A percentile compares a stretch with the other conserved stretches of the same genome.
phyloP scores from a whole-genome alignment of 345 rosid genomes.

The Camelina hispida region DNA sequence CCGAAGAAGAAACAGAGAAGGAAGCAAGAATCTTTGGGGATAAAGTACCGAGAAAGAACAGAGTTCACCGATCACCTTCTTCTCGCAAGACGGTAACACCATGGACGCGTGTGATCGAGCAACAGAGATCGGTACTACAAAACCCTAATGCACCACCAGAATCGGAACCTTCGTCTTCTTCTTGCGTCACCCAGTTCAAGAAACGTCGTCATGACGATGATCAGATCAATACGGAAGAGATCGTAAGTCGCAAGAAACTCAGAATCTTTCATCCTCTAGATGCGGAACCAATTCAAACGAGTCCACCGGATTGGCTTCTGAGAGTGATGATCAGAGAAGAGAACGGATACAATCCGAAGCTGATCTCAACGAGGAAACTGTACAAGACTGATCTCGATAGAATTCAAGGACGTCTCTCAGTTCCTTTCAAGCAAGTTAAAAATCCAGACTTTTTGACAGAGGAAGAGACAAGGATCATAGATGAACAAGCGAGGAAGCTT shows the following conservation, averaged over 20 bases:
- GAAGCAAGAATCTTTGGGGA: not conserved
- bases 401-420: not conserved
- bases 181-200: not conserved
- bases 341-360: constrained; percentile 4
- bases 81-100: not conserved
- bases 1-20: not conserved
- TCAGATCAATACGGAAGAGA: not conserved
- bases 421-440: constrained; percentile 4
- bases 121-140: not conserved
- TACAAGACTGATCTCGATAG: not conserved
- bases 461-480: not conserved
- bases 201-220: not conserved
- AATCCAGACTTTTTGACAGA: constrained; percentile 6
- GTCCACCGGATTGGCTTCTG: constrained; percentile 9
- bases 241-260: not conserved
- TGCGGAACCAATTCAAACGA: not conserved
- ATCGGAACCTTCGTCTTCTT: not conserved
- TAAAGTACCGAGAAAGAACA: not conserved
- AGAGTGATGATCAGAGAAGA: not conserved
- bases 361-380: not conserved
- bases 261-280: not conserved
- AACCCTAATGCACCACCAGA: not conserved
- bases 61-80: not conserved
- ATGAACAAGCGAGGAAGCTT: not conserved
- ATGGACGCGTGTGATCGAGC: not conserved